Percentiles rank a stretch among this genome's conserved stretches.
phyloP scores from a whole-genome alignment of 331 rosid genomes.

The Quercus lobata region DNA sequence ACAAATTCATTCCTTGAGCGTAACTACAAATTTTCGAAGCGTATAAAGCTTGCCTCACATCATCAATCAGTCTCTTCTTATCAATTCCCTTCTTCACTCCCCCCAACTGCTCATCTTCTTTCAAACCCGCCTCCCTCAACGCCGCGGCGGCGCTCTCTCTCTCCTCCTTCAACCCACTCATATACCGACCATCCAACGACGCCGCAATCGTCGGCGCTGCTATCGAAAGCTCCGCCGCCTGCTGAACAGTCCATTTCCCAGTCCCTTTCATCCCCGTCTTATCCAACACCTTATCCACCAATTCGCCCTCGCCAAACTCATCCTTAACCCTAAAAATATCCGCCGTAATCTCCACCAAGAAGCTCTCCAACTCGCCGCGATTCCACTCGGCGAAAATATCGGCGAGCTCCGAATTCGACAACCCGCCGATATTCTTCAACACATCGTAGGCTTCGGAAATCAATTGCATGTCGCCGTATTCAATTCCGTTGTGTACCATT shows the following conservation, averaged over 20 bases:
- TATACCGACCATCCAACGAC: conserved; percentile 70
- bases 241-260: conserved; percentile 95
- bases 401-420: conserved; percentile 58
- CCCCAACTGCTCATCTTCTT: conserved; percentile 37
- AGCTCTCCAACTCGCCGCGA: conserved; percentile 80
- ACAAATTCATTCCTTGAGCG: conserved; percentile 92
- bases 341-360: conserved; percentile 72
- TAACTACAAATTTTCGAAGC: conserved; percentile 94
- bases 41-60: conserved; percentile 92
- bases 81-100: conserved; percentile 42
- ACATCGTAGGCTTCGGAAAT: conserved; percentile 92
- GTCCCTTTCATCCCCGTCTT: conserved; percentile 95
- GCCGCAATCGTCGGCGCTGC: conserved; percentile 92
- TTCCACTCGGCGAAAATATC: conserved; percentile 82
- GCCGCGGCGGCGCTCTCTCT: conserved; percentile 65
- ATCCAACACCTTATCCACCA: conserved; percentile 87
- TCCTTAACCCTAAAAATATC: conserved; percentile 83
- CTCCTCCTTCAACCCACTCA: conserved; percentile 91
- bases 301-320: conserved; percentile 49
- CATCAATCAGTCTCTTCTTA: conserved; percentile 78
- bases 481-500: conserved; percentile 96
- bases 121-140: conserved; percentile 69
- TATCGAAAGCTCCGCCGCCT: conserved; percentile 85
- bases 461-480: conserved; percentile 89
- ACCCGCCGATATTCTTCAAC: conserved; percentile 68